Base-by-base conservation (phyloP, 495 filamentous ascomycete genomes). In the Penicillium maclennaniae region DNA sequence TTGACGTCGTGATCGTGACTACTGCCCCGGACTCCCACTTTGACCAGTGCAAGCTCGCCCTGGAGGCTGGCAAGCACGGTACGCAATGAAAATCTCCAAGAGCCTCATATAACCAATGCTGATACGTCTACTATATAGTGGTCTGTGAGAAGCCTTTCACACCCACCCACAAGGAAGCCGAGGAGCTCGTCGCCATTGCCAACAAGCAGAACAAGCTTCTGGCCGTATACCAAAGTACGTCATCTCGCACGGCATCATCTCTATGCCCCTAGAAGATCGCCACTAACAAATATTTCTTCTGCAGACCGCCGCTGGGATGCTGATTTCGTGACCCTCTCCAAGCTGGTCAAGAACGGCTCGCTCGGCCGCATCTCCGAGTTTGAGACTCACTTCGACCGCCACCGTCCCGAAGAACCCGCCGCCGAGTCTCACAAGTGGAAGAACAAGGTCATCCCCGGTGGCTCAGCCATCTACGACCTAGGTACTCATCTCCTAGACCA, bases 121-220 rank as follows among this genome's bases (percentile, higher is more conserved):
- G 16, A 56, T 26, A 43, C 41, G 4, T 14, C 3, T 14, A 34
- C 8, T 34, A 2, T 34, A 12, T 12, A 78, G 78, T 95, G 20
- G 76, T 96, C 23, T 84, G 90, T 38, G 92, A 96, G 71, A 97
- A 97, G 71, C 92, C 92, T 0, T 92, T 96, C 67, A 86, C 88
- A 7, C 83, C 87, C 10, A 88, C 85, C 5, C 72, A 78, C 15
- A 68, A 77, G 47, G 86, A 97, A 71, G 89, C 90, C 9, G 74
- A 84, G 37, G 75, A 84, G 56, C 81, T 97, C 3, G 75, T 87
- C 45, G 71, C 67, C 5, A 69, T 93, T 12, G 83, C 92, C 1
- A 70, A 80, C 53, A 75, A 83, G 60, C 72, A 78, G 43, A 75
- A 80, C 38, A 83, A 76, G 51, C 61, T 84, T 41, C 67, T 96